A percentile compares a stretch with the other conserved stretches of the same genome.
phyloP scores from a whole-genome alignment of 179 eudicot genomes.

The Gypsophila paniculata region DNA sequence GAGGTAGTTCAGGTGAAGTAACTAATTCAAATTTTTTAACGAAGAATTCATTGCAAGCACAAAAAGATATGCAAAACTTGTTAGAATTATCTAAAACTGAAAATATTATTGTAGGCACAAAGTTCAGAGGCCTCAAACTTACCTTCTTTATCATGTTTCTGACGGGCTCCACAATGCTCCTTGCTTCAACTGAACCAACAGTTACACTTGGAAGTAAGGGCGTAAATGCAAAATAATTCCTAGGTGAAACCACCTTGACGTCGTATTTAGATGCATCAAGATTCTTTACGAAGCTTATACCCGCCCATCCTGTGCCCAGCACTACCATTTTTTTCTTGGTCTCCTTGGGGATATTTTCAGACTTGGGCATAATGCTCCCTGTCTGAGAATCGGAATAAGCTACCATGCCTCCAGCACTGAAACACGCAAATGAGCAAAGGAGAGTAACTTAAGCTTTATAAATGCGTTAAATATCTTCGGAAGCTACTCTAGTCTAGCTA shows the following conservation, averaged over 20 bases:
- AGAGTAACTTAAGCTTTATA: not conserved
- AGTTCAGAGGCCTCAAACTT: not conserved
- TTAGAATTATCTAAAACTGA: not conserved
- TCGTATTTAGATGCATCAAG: slow-evolving; percentile 60
- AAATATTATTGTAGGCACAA: not conserved
- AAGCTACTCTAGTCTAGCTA: not conserved
- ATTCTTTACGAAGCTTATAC: slow-evolving; percentile 66
- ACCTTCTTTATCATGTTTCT: slow-evolving; percentile 79
- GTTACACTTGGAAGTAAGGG: slow-evolving; percentile 90
- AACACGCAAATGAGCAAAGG: slow-evolving; percentile 10
- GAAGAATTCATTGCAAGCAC: not conserved
- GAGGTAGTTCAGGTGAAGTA: not conserved
- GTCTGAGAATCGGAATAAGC: slow-evolving; percentile 57
- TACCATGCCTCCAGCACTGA: slow-evolving; percentile 62
- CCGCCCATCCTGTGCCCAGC: slow-evolving; percentile 93
- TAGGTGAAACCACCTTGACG: slow-evolving; percentile 78
- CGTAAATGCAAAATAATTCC: slow-evolving; percentile 86
- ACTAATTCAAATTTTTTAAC: not conserved
- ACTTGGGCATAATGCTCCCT: slow-evolving; percentile 21
- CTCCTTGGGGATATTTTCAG: slow-evolving; percentile 29
- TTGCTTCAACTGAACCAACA: slow-evolving; percentile 83
- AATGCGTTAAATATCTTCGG: not conserved
- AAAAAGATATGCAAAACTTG: not conserved
- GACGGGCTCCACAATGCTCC: slow-evolving; percentile 81
- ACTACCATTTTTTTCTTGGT: slow-evolving; percentile 66